phyloP scores from a whole-genome alignment of 2,329 filamentous ascomycete genomes.

The Chaetomiaceae sp. region DNA sequence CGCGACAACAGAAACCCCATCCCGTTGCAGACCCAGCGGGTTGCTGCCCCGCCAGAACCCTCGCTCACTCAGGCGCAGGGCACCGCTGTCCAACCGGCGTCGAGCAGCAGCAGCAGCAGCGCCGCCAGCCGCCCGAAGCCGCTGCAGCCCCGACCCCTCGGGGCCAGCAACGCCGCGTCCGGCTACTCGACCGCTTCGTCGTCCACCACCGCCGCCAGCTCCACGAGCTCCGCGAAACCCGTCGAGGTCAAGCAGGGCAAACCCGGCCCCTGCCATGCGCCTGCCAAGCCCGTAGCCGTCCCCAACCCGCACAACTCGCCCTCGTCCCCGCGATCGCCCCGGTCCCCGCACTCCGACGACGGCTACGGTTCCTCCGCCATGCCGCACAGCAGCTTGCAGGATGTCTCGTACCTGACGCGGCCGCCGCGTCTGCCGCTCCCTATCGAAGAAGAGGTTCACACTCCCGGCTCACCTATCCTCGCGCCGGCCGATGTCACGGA shows the following conservation, averaged over 20 bases:
- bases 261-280: slow-evolving; percentile 30
- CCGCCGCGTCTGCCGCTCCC: slow-evolving; percentile 87
- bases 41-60: slow-evolving; percentile 57
- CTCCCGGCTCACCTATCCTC: slow-evolving; percentile 85
- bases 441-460: slow-evolving; percentile 86
- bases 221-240: slow-evolving; percentile 32
- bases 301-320: slow-evolving; percentile 40
- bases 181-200: slow-evolving; percentile 42
- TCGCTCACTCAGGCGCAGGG: slow-evolving; percentile 58
- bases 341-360: slow-evolving; percentile 34
- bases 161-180: slow-evolving; percentile 41
- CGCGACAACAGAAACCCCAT: slow-evolving; percentile 50
- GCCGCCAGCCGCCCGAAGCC: slow-evolving; percentile 39
- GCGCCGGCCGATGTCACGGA: slow-evolving; percentile 59
- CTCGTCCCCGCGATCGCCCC: slow-evolving; percentile 31
- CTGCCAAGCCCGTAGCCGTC: slow-evolving; percentile 57
- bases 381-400: slow-evolving; percentile 55
- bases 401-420: slow-evolving; percentile 60
- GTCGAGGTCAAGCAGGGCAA: slow-evolving; percentile 33
- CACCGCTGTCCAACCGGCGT: slow-evolving; percentile 36
- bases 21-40: slow-evolving; percentile 52
- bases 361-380: slow-evolving; percentile 41
- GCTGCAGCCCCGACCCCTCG: slow-evolving; percentile 35
- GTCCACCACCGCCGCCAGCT: slow-evolving; percentile 27
- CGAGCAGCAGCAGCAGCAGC: slow-evolving; percentile 23